phyloP scores from a whole-genome alignment of 2,329 filamentous ascomycete genomes.

The Hirsutella thompsonii region DNA sequence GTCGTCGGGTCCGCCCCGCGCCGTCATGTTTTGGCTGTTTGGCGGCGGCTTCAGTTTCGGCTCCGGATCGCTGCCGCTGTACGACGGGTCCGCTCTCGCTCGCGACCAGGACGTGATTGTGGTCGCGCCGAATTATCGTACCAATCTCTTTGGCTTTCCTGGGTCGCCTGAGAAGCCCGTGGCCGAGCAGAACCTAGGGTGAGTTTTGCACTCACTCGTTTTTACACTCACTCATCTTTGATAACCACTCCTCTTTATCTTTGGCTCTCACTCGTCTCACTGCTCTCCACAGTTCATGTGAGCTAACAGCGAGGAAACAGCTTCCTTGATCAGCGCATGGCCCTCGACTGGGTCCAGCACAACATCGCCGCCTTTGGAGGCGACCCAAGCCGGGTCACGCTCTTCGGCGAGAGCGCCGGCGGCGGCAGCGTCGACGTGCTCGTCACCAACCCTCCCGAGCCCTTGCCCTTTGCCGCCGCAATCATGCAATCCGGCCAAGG shows the following conservation, averaged over 20 bases:
- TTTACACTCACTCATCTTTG: too few relatives aligned
- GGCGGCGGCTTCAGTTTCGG: conserved; percentile 26
- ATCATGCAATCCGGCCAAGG: conserved; percentile 13
- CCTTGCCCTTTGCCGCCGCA: conserved; percentile 15
- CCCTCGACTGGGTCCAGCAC: conserved; percentile 46
- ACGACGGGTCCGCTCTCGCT: conserved; percentile 27
- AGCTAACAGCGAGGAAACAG: not conserved
- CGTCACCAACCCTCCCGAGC: conserved; percentile 9
- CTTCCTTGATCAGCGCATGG: conserved; percentile 36
- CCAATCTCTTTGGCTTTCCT: conserved; percentile 28
- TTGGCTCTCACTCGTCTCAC: not conserved
- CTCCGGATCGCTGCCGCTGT: conserved; percentile 19
- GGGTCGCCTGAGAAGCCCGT: conserved; percentile 5
- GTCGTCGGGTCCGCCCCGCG: conserved; percentile 15
- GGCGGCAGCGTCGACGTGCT: conserved; percentile 33
- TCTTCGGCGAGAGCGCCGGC: conserved; percentile 45
- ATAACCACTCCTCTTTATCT: too few relatives aligned
- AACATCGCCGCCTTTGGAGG: conserved; percentile 52
- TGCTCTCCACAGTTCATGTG: not conserved
- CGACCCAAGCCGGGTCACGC: conserved; percentile 45
- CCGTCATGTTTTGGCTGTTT: conserved; percentile 30
- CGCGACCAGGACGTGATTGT: conserved; percentile 29
- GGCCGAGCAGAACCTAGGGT: conserved; percentile 2
- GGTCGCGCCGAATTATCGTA: conserved; percentile 32
- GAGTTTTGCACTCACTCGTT: not conserved